phyloP scores from a whole-genome alignment of 1,284 basidiomycete species.

The Moniliella sp. region DNA sequence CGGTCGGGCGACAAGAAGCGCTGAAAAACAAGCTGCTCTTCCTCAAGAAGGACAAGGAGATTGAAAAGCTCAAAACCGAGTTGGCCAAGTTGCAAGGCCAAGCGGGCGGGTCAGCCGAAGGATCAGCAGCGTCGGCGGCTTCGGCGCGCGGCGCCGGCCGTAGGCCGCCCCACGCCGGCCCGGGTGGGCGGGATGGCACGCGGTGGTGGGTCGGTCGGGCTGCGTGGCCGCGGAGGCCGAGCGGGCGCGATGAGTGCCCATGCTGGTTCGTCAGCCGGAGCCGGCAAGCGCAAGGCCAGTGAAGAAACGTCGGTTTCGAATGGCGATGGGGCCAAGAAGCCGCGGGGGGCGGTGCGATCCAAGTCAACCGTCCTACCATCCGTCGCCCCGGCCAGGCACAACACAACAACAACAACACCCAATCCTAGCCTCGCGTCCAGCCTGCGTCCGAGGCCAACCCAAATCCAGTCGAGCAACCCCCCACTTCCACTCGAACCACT shows the following conservation, averaged over 20 bases:
- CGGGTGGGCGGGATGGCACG: not conserved
- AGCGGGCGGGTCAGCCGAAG: not conserved
- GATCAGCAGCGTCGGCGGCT: not conserved
- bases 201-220: not conserved
- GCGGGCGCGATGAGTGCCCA: not conserved
- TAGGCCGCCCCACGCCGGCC: too few species aligned
- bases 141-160: not conserved
- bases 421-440: too few species aligned
- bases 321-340: not conserved
- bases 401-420: too few species aligned
- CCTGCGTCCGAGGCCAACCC: too few species aligned
- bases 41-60: constrained; percentile 28
- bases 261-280: not conserved
- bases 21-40: constrained; percentile 27
- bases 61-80: constrained; percentile 21
- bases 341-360: too few species aligned
- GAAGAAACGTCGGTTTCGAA: not conserved
- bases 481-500: too few species aligned
- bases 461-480: too few species aligned
- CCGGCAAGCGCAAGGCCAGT: not conserved
- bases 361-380: too few species aligned
- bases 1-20: constrained; percentile 28
- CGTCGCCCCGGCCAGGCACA: too few species aligned
- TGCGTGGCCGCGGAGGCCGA: not conserved
- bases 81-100: constrained; percentile 23